Base-by-base conservation (phyloP, 345 rosid genomes). In the Aquilaria yunnanensis region DNA sequence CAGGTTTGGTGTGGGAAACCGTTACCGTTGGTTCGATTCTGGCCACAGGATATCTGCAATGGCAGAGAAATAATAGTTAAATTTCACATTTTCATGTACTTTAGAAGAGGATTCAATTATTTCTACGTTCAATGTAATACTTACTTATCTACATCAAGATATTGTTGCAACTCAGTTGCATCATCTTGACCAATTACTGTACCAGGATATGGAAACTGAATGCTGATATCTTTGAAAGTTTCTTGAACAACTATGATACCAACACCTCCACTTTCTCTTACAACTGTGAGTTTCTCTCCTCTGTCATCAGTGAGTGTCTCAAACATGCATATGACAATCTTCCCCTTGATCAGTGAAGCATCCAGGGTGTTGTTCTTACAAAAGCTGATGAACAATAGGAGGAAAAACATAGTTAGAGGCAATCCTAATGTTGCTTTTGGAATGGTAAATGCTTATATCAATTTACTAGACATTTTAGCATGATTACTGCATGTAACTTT, bases 341-440 rank as follows among this genome's bases (percentile, higher is more conserved):
- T 77, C 57, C 84, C 80, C 70, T 77, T 75, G 6, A 79, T 75
- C 63, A 73, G 64, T 12, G 63, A 33, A 49, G 69, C 64, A 66
- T 79, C 81, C 29, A 72, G 66, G 16, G 81, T 77, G 33, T 72
- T 75, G 59, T 74, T 71, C 65, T 71, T 71, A 84, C 86, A 75
- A 66, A 79, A 77, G 74, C 88, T 77, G 68, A 62, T 11, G 43
- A 34, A 60, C 34, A 62, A 46, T n/a, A 48, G 56, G 31, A 47
- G 64, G 33, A 45, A 30, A 53, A 23, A 23, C 23, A 23, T 23
- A 23, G 23, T 23, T 23, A 23, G 23, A 3, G 30, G 23, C 23
- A 23, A 23, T 23, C 23, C 23, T 23, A 23, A 23, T 1, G 23
- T 23, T 23, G 23, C 23, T 23, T 23, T 23, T 23, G 23, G 23